Percentiles rank a stretch among this genome's conserved stretches.
Evolutionary conservation across 805 yeast genomes (phyloP).

Genomic region (Ogataea saltuana): DNA sequence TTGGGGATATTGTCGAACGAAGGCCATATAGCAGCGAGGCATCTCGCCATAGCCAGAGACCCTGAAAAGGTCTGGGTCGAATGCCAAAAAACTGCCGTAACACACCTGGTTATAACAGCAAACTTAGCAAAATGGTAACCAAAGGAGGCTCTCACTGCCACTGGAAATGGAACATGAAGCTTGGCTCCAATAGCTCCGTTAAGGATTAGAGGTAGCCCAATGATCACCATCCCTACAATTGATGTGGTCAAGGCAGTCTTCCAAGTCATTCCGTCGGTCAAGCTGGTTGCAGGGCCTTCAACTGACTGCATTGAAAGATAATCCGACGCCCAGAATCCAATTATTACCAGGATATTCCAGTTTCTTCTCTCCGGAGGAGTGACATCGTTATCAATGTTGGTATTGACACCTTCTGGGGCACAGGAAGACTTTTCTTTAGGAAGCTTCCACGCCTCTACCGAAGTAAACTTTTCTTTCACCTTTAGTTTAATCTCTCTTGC

Average conservation of each 20-base stretch:
- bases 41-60: constrained; percentile 32
- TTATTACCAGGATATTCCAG: constrained; percentile 26
- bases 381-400: constrained; percentile 25
- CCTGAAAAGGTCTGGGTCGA: constrained; percentile 32
- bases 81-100: constrained; percentile 35
- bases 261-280: constrained; percentile 24
- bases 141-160: constrained; percentile 35
- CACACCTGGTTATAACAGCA: constrained; percentile 34
- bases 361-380: constrained; percentile 26
- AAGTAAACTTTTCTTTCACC: constrained; percentile 10
- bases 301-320: constrained; percentile 28
- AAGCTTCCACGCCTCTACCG: constrained; percentile 16
- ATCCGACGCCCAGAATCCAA: constrained; percentile 31
- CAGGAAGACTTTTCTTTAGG: constrained; percentile 21
- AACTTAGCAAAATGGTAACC: constrained; percentile 37
- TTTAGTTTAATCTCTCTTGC: constrained; percentile 6
- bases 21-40: constrained; percentile 33
- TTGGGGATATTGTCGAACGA: constrained; percentile 27
- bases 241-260: constrained; percentile 22
- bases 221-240: constrained; percentile 25
- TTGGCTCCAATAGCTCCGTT: constrained; percentile 38
- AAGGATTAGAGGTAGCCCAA: constrained; percentile 24
- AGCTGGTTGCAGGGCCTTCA: constrained; percentile 22
- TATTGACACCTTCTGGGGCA: constrained; percentile 22
- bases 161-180: constrained; percentile 39